phyloP scores from a whole-genome alignment of 1,139 yeast species.

The Casaregolazyma lundiana region DNA sequence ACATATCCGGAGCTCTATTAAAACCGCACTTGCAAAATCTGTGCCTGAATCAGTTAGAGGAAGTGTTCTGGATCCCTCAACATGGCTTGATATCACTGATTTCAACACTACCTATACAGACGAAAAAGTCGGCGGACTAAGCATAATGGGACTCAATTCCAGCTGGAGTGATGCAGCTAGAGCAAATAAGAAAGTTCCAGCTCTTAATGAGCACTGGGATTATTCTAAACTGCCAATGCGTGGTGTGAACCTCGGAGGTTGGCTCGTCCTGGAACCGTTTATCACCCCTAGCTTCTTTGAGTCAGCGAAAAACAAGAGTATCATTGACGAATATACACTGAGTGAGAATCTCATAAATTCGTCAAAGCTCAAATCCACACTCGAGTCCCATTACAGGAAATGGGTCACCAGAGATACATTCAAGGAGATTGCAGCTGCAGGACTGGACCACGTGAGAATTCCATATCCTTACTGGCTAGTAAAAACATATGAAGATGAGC shows the following conservation, averaged over 20 bases:
- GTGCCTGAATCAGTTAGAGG: slow-evolving; percentile 27
- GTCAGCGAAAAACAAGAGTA: slow-evolving; percentile 25
- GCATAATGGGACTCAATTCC: slow-evolving; percentile 35
- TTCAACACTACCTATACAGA: slow-evolving; percentile 36
- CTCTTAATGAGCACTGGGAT: slow-evolving; percentile 34
- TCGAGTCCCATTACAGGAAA: slow-evolving; percentile 65
- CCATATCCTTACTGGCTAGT: slow-evolving; percentile 96
- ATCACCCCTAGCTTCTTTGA: slow-evolving; percentile 79
- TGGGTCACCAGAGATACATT: slow-evolving; percentile 75
- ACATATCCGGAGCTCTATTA: background rate
- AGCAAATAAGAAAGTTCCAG: slow-evolving; percentile 30
- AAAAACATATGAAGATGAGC: slow-evolving; percentile 55
- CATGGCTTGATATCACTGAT: slow-evolving; percentile 34
- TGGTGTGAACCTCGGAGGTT: slow-evolving; percentile 89
- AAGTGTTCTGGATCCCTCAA: slow-evolving; percentile 30
- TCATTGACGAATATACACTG: slow-evolving; percentile 36
- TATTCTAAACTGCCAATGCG: slow-evolving; percentile 49
- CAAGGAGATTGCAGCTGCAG: slow-evolving; percentile 54
- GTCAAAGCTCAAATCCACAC: slow-evolving; percentile 28
- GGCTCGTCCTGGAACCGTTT: slow-evolving; percentile 81
- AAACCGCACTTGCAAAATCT: background rate
- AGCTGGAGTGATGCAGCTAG: slow-evolving; percentile 30
- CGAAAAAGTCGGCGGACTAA: slow-evolving; percentile 34
- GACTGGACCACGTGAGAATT: slow-evolving; percentile 77
- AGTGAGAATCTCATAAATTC: slow-evolving; percentile 40